phyloP scores from a whole-genome alignment of 805 yeast genomes.

The Yarrowia hollandica region DNA sequence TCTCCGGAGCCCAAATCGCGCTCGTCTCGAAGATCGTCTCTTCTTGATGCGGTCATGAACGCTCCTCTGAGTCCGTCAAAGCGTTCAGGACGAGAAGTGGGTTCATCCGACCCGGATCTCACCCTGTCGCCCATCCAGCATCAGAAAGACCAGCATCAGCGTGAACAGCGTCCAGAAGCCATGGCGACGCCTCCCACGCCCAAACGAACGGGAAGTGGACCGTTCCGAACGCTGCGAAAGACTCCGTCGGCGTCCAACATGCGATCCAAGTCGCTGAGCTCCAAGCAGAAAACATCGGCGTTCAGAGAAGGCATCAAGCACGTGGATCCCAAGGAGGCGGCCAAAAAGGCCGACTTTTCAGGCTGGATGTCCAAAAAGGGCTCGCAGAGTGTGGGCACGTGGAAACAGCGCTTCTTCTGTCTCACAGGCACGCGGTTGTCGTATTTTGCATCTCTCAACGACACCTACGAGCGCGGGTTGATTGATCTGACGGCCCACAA shows the following conservation, averaged over 20 bases:
- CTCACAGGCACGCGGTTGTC: constrained; percentile 91
- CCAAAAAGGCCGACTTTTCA: constrained; percentile 68
- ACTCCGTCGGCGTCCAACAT: constrained; percentile 24
- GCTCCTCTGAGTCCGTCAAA: constrained; percentile 19
- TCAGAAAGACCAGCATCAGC: too few species aligned
- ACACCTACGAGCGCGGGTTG: constrained; percentile 82
- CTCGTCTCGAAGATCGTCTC: constrained; percentile 13
- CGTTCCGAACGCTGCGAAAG: constrained; percentile 12
- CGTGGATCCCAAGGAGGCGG: constrained; percentile 74
- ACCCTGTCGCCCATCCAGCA: constrained; percentile 16
- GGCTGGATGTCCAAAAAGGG: constrained; percentile 98
- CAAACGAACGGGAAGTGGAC: constrained; percentile 12
- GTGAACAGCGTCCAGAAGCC: neutral
- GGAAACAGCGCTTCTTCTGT: constrained; percentile 86
- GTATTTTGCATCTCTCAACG: constrained; percentile 76
- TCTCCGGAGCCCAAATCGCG: constrained; percentile 18
- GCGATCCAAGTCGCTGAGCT: neutral
- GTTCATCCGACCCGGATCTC: constrained; percentile 20
- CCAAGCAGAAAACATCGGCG: constrained; percentile 46
- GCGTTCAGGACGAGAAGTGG: neutral
- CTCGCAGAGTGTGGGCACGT: constrained; percentile 76
- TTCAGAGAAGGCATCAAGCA: constrained; percentile 75
- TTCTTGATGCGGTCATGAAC: constrained; percentile 26
- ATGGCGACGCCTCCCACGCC: constrained; percentile 24
- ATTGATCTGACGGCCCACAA: constrained; percentile 95